phyloP scores from a whole-genome alignment of 1,139 yeast genomes.

The Yamadazyma sp. region DNA sequence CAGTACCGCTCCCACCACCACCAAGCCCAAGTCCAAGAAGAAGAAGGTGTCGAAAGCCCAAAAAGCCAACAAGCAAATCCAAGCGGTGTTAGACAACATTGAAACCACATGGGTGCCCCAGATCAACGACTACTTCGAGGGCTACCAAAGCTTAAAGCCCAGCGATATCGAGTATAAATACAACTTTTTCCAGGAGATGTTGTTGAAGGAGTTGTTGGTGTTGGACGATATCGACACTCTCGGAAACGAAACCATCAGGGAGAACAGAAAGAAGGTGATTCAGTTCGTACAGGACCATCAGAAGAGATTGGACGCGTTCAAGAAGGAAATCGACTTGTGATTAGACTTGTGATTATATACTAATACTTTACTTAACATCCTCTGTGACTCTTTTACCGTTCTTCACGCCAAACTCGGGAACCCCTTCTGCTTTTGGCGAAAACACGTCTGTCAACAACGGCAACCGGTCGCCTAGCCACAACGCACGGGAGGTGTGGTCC shows the following conservation, averaged over 20 bases:
- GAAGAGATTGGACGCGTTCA: constrained; percentile 57
- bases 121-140: constrained; percentile 41
- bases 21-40: constrained; percentile 23
- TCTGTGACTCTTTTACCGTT: constrained; percentile 20
- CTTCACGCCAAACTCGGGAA: constrained; percentile 28
- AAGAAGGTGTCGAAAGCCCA: constrained; percentile 46
- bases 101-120: constrained; percentile 45
- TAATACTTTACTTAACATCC: neutral
- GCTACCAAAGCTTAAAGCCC: constrained; percentile 29
- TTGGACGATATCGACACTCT: constrained; percentile 63
- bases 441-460: constrained; percentile 24
- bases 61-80: constrained; percentile 42
- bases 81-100: constrained; percentile 40
- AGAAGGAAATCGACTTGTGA: constrained; percentile 30
- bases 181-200: constrained; percentile 63
- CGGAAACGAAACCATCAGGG: constrained; percentile 51
- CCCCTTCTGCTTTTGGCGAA: constrained; percentile 11
- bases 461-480: constrained; percentile 51
- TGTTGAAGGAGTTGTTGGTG: constrained; percentile 63
- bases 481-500: constrained; percentile 53
- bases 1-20: constrained; percentile 8
- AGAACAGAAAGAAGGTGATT: constrained; percentile 58
- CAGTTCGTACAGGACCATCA: constrained; percentile 60
- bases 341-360: no score
- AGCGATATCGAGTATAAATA: constrained; percentile 50